Percentiles rank a stretch among this genome's conserved stretches.
Evolutionary conservation across 2,329 filamentous ascomycete species (phyloP).

Genomic region (Aspergillus quadricinctus): DNA sequence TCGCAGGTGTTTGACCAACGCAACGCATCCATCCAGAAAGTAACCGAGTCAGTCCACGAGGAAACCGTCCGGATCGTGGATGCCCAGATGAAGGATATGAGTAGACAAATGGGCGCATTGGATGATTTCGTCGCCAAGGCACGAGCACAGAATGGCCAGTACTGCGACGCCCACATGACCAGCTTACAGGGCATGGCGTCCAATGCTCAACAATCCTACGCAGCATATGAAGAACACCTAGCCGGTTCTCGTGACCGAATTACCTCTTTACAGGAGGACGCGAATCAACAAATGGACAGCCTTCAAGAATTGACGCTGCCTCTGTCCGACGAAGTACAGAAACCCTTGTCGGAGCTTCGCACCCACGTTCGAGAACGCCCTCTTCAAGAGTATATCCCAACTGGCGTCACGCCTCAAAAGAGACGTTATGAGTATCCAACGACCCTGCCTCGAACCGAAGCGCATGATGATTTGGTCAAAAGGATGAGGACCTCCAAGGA

Average conservation of each 20-base stretch:
- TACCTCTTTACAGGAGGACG: conserved; percentile 63
- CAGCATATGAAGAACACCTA: conserved; percentile 66
- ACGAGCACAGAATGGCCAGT: conserved; percentile 70
- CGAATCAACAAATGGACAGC: conserved; percentile 56
- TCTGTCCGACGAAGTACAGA: conserved; percentile 56
- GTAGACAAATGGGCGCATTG: conserved; percentile 80
- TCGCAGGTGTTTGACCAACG: conserved; percentile 66
- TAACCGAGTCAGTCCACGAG: conserved; percentile 81
- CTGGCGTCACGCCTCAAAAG: conserved; percentile 82
- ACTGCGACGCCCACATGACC: conserved; percentile 65
- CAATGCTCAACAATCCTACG: conserved; percentile 69
- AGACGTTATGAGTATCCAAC: conserved; percentile 75
- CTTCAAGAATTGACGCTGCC: conserved; percentile 60
- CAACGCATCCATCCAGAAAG: conserved; percentile 76
- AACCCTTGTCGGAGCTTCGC: conserved; percentile 68
- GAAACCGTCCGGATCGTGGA: conserved; percentile 88
- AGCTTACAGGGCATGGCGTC: conserved; percentile 63
- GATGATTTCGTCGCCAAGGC: conserved; percentile 87
- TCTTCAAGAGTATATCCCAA: conserved; percentile 76
- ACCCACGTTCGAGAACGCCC: conserved; percentile 60
- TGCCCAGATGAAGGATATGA: conserved; percentile 80
- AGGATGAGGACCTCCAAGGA: conserved; percentile 43
- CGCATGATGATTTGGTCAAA: conserved; percentile 55
- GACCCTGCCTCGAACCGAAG: conserved; percentile 69
- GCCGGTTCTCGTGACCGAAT: conserved; percentile 64